Evolutionary conservation across 768 basidiomycete genomes (phyloP), one percentile per base, ranked within the genome.

Genomic region (Leccinum subtestaceum): DNA sequence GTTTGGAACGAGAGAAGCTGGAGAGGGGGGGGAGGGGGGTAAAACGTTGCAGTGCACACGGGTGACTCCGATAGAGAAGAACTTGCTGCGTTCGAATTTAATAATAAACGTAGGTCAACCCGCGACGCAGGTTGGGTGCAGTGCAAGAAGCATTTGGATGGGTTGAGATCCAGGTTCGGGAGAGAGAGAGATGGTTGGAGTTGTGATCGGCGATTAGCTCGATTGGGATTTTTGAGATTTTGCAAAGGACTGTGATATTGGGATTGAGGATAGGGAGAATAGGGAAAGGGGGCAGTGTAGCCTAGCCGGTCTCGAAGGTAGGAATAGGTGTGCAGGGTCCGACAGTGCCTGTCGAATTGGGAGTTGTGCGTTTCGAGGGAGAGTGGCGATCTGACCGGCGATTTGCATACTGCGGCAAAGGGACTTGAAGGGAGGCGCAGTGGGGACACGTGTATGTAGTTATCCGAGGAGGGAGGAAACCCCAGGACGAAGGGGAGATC

Each of bases 31-130:
- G 43, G n/a, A 10, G 19, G 27, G 46, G 46, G 43, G 43, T 2
- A 10, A 19, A 43, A 55, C 13, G 46, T 23, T 47, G 46, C 46
- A 11, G 23, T 36, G 55, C 34, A 12, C 52, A 43, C 43, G 62
- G 62, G 15, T 17, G 36, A 21, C 61, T 17, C 61, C 62, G 61
- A 48, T 55, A 32, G 62, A 63, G 43, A 43, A 43, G 43, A 43
- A 43, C 29, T 29, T 29, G 40, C 40, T 43, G 40, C 40, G 43
- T 43, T 43, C 43, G 43, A 43, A 43, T 43, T 43, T 43, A 19
- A 43, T 43, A 19, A 43, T 43, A 43, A 5, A 43, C n/a, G 40
- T 43, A 43, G 40, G 40, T 19, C 4, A 10, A 43, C 43, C 43
- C 43, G 43, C 43, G 43, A 43, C n/a, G 43, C 43, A 6, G 43